Percentiles rank a stretch among this genome's conserved stretches.
Evolutionary conservation across 2,329 filamentous ascomycete species (phyloP).

Genomic region (Arthroderma uncinatum): DNA sequence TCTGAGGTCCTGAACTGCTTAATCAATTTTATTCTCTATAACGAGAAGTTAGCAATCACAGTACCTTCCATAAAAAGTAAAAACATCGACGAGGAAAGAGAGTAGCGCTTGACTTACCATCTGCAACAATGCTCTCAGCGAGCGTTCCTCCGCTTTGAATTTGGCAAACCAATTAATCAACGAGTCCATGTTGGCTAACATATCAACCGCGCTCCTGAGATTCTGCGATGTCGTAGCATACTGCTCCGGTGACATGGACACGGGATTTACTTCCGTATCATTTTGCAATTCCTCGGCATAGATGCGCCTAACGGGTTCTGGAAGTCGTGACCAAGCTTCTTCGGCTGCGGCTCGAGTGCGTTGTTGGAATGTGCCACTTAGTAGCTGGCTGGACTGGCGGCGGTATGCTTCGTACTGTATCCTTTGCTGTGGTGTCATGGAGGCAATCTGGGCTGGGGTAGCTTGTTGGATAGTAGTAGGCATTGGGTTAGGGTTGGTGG

Average conservation of each 20-base stretch:
- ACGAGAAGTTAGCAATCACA: neutral
- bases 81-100: neutral
- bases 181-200: conserved; percentile 34
- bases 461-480: conserved; percentile 17
- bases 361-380: conserved; percentile 23
- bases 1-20: conserved; percentile 36
- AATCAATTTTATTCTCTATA: conserved; percentile 35
- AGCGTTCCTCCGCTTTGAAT: conserved; percentile 31
- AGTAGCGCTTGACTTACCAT: conserved; percentile 24
- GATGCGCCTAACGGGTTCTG: conserved; percentile 29
- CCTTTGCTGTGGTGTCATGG: conserved; percentile 35
- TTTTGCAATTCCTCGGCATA: conserved; percentile 30
- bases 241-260: conserved; percentile 30
- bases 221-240: conserved; percentile 31
- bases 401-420: conserved; percentile 27
- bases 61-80: conserved; percentile 6
- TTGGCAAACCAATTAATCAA: conserved; percentile 32
- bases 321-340: conserved; percentile 30
- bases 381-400: conserved; percentile 24
- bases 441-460: conserved; percentile 28
- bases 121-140: conserved; percentile 27
- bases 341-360: conserved; percentile 27
- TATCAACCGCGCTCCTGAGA: conserved; percentile 31
- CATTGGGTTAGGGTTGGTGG: conserved; percentile 15
- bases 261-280: conserved; percentile 23